Base-by-base conservation (phyloP, 495 filamentous ascomycete genomes). In the Xylaria sp. region DNA sequence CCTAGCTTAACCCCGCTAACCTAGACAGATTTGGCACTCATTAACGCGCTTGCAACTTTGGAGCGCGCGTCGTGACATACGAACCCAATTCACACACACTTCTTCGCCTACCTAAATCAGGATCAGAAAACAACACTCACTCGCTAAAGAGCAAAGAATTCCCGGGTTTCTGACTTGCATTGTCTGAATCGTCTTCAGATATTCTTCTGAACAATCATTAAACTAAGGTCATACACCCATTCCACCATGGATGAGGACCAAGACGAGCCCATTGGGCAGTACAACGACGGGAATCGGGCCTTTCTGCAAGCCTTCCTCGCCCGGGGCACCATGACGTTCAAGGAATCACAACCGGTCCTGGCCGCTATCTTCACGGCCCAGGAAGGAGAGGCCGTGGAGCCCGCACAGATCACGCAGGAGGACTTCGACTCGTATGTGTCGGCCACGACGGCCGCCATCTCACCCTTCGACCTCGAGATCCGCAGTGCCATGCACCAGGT, bases 261-360 rank as follows among this genome's bases (percentile, higher is more conserved):
- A 43, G 75, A 76, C 69, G 74, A 77, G 2, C 53, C 70, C 61
- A 17, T 46, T 29, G 57, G 44, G 26, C 67, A 72, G 26, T 71
- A 71, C 52, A 66, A 59, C 41, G 88, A 97, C 76, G 85, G 85
- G 74, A 93, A 98, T 79, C 92, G 93, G 57, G 94, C 95, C n/a
- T 97, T 99, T 76, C 82, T 98, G 0, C 96, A 99, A 83, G 93
- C 92, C 71, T 92, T 99, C 76, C 88, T 98, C 78, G 89, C 91
- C 3, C 89, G 90, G 21, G 90, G 91, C 9, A 87, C 88, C 29
- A 82, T 97, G 78, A 97, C 92, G 7, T 90, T 93, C 72, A 80
- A 86, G 41, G 90, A 97, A 68, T 89, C 90, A 5, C 88, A 90
- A 70, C 88, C 88, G 0, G 79, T 97, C 14, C 83, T 98, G 2